Percentiles rank a stretch among this genome's conserved stretches.
These are phyloP conservation scores for Ascocoryne sarcoides DNA, from an alignment of 2,329 filamentous ascomycete genomes.

Conservation along the genomic window DNA sequence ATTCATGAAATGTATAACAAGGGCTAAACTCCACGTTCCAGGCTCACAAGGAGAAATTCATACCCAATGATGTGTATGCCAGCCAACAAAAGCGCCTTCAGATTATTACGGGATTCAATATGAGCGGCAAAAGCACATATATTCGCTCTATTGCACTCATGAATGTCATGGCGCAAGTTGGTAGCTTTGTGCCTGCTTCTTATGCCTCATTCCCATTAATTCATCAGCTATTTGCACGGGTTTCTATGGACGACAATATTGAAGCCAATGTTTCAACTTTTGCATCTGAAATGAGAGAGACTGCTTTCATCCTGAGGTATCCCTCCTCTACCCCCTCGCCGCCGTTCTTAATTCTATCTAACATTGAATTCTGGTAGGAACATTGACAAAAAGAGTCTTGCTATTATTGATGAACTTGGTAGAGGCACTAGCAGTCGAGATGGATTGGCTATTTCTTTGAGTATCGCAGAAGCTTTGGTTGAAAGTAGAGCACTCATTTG, in stretches of 20 bases:
- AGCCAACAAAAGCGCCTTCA: conserved; percentile 76
- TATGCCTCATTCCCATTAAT: conserved; percentile 76
- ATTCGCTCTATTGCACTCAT: conserved; percentile 78
- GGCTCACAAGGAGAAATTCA: conserved; percentile 57
- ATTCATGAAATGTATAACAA: neutral
- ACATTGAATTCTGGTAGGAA: no score
- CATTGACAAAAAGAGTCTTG: conserved; percentile 65
- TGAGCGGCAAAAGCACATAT: conserved; percentile 97
- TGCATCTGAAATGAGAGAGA: conserved; percentile 90
- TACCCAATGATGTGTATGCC: conserved; percentile 87
- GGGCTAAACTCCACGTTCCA: conserved; percentile 18
- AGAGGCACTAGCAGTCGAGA: conserved; percentile 84
- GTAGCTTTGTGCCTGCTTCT: conserved; percentile 78
- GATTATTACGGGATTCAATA: conserved; percentile 92
- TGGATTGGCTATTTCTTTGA: conserved; percentile 79
- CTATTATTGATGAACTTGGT: conserved; percentile 86
- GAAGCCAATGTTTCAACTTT: conserved; percentile 92
- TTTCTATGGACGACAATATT: conserved; percentile 80
- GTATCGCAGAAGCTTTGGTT: conserved; percentile 81
- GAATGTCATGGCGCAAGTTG: conserved; percentile 89
- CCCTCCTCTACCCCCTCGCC: no score
- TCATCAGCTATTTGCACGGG: conserved; percentile 75
- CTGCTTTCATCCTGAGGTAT: conserved; percentile 75
- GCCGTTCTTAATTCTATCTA: no score
- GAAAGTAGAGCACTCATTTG: conserved; percentile 72